Evolutionary conservation across 2,329 filamentous ascomycete genomes (phyloP), one percentile per base, ranked within the genome.

Genomic region (Cladorrhinum sp.): DNA sequence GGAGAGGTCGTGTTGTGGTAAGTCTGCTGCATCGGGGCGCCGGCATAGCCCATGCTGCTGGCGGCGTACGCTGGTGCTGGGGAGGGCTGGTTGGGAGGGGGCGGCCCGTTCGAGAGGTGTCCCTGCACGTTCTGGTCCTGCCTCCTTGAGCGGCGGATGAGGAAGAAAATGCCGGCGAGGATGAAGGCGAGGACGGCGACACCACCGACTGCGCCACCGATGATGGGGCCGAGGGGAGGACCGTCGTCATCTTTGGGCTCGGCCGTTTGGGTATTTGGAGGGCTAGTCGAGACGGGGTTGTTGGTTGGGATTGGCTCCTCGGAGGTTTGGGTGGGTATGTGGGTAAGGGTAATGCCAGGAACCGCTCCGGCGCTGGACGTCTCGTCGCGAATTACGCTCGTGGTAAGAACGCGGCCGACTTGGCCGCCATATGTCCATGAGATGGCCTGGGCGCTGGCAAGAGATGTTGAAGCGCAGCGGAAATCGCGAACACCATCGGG

Each of bases 401-500:
- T 62, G n/a, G 24, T 52, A 50, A 59, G 60, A 2, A 28, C 39
- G 20, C 60, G 55, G 28, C 24, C 49, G 14, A 30, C 30, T 39
- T 64, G 56, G 20, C 21, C 39, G 14, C 2, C 16, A 54, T 62
- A 64, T n/a, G 57, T 58, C 36, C 33, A 55, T 2, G 49, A 33
- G 20, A 62, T 57, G 30, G 39, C 33, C 30, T 62, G 60, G 2
- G 48, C n/a, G 3, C 14, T 30, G 14, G 58, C 14, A 1, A 59
- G 54, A 3, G 51, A 20, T 9, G 30, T 57, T 2, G 60, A 50
- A 9, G 60, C 60, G 51, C 62, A 64, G 21, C 48, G 51, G 59
- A 55, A 62, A 60, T 58, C 62, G 10, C 51, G 42, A 24, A 64
- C 51, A 39, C 55, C 57, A n/a, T 33, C 42, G 12, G 60, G 60